Conservation (phyloP, 2,329 filamentous ascomycete genomes). For the Chaetothyriales sp. region DNA sequence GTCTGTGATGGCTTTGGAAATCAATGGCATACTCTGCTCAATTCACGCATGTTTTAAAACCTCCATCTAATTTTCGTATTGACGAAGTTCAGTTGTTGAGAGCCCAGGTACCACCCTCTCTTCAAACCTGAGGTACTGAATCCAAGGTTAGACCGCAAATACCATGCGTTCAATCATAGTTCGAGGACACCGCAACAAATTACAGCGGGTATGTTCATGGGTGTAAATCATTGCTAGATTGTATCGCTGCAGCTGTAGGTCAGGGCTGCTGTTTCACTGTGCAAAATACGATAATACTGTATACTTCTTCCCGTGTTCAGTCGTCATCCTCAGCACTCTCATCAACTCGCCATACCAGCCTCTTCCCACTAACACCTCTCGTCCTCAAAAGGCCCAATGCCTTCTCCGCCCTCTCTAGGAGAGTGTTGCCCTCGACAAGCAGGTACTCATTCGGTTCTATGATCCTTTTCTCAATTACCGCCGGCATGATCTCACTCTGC, state of each 20-base stretch:
- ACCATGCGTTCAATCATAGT: no score
- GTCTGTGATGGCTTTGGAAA: not conserved
- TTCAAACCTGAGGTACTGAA: no score
- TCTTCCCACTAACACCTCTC: slow-evolving; percentile 31
- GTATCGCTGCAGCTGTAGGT: no score
- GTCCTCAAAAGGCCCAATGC: slow-evolving; percentile 32
- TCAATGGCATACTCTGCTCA: not conserved
- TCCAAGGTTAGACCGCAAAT: no score
- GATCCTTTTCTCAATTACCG: slow-evolving; percentile 28
- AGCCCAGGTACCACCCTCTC: no score
- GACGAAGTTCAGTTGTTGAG: not conserved
- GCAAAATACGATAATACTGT: no score
- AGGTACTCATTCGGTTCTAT: slow-evolving; percentile 30
- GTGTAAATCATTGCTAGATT: no score
- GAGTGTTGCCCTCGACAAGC: slow-evolving; percentile 29
- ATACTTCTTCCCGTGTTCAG: no score
- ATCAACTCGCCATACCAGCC: slow-evolving; percentile 12
- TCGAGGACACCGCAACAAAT: no score
- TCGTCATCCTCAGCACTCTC: slow-evolving; percentile 2
- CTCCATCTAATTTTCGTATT: not conserved
- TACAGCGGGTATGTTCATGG: no score
- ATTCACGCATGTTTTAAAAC: not conserved
- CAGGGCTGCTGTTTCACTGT: no score
- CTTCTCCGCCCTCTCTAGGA: slow-evolving; percentile 30
- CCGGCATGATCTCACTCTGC: slow-evolving; percentile 42